Evolutionary conservation across 2,329 filamentous ascomycete species (phyloP).

Genomic region (Metarhizium sp.): DNA sequence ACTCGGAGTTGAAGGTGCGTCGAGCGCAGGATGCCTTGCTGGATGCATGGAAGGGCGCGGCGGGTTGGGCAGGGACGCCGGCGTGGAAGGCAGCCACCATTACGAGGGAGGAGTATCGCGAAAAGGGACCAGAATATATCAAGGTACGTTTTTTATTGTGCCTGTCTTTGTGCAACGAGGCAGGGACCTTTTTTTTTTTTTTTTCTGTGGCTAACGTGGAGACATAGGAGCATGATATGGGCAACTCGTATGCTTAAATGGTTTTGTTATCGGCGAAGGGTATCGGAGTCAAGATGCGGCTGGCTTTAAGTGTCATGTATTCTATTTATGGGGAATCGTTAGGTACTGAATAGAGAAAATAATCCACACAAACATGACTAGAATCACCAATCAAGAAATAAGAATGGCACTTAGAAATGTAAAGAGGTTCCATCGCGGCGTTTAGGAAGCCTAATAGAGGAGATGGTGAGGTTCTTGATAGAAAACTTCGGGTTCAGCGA

Average conservation of each 20-base stretch:
- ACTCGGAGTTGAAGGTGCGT: conserved; percentile 58
- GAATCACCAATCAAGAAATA: background rate
- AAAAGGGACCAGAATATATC: conserved; percentile 90
- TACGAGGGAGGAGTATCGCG: conserved; percentile 72
- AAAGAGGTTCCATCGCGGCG: too few species aligned
- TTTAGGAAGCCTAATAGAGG: too few species aligned
- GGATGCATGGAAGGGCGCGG: conserved; percentile 91
- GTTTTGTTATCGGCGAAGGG: background rate
- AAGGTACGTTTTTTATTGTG: conserved; percentile 47
- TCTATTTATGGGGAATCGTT: conserved; percentile 9
- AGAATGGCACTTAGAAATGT: too few species aligned
- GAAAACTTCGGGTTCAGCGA: background rate
- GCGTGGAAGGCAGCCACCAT: conserved; percentile 58
- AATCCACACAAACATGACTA: background rate
- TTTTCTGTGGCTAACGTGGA: background rate
- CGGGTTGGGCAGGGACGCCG: conserved; percentile 63
- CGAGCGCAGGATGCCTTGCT: conserved; percentile 66
- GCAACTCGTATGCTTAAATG: conserved; percentile 45
- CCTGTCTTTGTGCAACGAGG: background rate
- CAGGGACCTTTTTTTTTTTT: background rate
- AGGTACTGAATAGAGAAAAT: background rate
- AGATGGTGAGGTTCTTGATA: background rate
- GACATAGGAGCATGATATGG: conserved; percentile 54
- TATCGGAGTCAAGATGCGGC: conserved; percentile 14
- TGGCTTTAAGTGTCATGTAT: background rate